Evolutionary conservation across 345 rosid genomes (phyloP), one percentile per base, ranked within the genome.

Genomic region (Zanthoxylum bungeanum): DNA sequence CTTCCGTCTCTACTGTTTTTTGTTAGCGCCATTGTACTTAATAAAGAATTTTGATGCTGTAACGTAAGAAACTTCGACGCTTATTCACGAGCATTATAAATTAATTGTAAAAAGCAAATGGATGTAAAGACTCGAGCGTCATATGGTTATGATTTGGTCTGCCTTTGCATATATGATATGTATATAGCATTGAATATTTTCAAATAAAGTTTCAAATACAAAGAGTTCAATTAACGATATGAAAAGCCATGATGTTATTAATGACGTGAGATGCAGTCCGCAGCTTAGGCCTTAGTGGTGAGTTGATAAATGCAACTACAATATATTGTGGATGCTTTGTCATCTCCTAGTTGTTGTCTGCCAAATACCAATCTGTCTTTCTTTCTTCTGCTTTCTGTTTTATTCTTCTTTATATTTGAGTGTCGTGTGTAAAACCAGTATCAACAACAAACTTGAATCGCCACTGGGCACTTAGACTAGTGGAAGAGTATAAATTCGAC

Each of bases 301-400:
- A 24, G 61, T 19, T 52, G 70, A 69, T 63, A 69, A 46, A 53
- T 56, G 52, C 60, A 75, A 69, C 74, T 46, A 16, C 65, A n/a
- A n/a, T n/a, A n/a, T 14, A 31, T 55, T 40, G 34, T 75, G 78
- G 70, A 56, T 69, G 73, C 70, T 55, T 69, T 69, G 74, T 75
- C 78, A 75, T 10, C 78, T 34, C 24, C 1, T n/a, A n/a, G 24
- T 33, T 24, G 30, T 69, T 55, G 78, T 53, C 78, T 62, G 74
- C 65, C 52, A 40, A 42, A 37, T 19, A 2, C 53, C 21, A 22
- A 16, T 9, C 11, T 27, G 49, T 28, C 47, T 42, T 63, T 44
- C 17, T 34, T 63, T 17, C 11, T 44, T 27, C 53, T 30, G 7
- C 1, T 4, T 7, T 47, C 1, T 3, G 33, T 66, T 16, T 64